Evolutionary conservation across 345 rosid genomes (phyloP), one percentile per base, ranked within the genome.

Genomic region (Lepidium aucheri): DNA sequence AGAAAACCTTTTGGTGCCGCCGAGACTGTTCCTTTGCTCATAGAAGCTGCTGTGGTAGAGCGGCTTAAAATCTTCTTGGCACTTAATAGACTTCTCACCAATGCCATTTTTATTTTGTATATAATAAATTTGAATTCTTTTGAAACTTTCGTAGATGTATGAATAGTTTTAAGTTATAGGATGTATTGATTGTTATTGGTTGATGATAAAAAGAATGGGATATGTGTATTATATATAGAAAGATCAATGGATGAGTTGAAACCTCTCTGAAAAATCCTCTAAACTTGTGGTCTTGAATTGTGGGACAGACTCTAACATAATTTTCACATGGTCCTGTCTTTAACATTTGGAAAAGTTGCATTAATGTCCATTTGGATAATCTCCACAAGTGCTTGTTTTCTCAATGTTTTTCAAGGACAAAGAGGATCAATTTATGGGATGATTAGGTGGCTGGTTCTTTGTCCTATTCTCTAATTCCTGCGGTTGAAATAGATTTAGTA

Each of bases 1-100:
- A 81, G 36, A 63, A 73, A 74, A n/a, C 85, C 86, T 54, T 78
- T 85, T 0, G 76, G 85, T 1, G 79, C 67, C 0, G 76, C 42
- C 0, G 59, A 41, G 14, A 24, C 7, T 28, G 7, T 1, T 28
- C 32, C 1, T 28, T 28, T 28, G 32, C 32, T 28, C 32, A 28
- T 28, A 28, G 32, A 28, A 5, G 7, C 33, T 67, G 24, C 15
- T 3, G 3, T 1, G 30, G 60, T 55, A 30, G 60, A 36, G 3
- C 32, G 44, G 71, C 76, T 54, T 56, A 56, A 9, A 36, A 65
- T 60, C 38, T 60, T 73, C 30, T 60, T 73, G 16, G 67, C 62
- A 7, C 69, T 60, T 17, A 74, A 39, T 6, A 69, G 7, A 60
- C 60, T 61, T 66, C 72, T 73, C 17, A 66, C 54, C 4, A 73